Base-by-base conservation (phyloP, 192 early-diverging fungal species). In the Linnemannia exigua region DNA sequence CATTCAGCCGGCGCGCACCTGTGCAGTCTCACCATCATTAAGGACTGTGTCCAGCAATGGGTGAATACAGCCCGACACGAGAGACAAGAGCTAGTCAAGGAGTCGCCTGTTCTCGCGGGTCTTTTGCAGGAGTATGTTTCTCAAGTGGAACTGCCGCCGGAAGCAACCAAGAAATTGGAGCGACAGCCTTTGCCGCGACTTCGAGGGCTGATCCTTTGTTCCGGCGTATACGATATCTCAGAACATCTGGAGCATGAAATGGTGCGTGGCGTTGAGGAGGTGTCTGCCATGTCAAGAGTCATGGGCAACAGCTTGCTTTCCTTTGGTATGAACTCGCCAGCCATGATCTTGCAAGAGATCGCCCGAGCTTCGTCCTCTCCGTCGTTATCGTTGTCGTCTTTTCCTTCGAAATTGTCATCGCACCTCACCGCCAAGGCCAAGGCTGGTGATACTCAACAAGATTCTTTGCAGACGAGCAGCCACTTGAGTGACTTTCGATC, bases 251-350 rank as follows among this genome's bases (percentile, higher is more conserved):
- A 85, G 31, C 88, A 89, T 61, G 91, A 92, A 79, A 79, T 81
- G n/a, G 74, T 76, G 25, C 79, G 91, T 33, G 91, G 91, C 20
- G 82, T 92, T 0, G 91, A 92, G 70, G 80, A 90, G 47, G 76
- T 92, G 41, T 92, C 91, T 19, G 87, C 87, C 63, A 88, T 92
- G 90, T 79, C 79, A n/a, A 82, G 91, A 17, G 91, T 74, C 7
- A 92, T 92, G 91, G 91, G 90, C 0, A 76, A 73, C 17, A 83
- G 50, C 16, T 20, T 51, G 28, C 47, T 67, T 37, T 70, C 48
- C 22, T 72, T 84, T 67, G 58, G 47, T 20, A 75, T 70, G 67
- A 75, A 69, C 50, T 81, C 72, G 19, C 74, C 79, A 5, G 68
- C 79, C 31, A 28, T 63, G n/a, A 72, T 78, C 37, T 16, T 77